Evolutionary conservation across 106 monocot genomes (phyloP).

Genomic region (Ottelia alismoides): DNA sequence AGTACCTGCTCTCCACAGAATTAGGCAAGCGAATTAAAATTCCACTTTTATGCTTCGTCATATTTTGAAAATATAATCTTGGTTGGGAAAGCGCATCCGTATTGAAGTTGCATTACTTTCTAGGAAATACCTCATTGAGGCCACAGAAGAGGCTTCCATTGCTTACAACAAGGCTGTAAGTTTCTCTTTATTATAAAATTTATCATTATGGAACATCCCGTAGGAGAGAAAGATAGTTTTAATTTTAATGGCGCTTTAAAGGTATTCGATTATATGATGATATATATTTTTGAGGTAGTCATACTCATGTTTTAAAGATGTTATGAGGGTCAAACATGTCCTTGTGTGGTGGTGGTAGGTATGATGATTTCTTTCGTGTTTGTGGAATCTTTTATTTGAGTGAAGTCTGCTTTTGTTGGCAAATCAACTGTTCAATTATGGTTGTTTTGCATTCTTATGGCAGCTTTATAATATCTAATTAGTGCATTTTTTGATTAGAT

Average conservation of each 20-base stretch:
- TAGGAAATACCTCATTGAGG: conserved; percentile 90
- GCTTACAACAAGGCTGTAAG: conserved; percentile 92
- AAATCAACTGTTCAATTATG: too few relatives aligned
- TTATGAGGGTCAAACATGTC: not conserved
- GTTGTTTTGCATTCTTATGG: too few relatives aligned
- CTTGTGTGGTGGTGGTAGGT: too few relatives aligned
- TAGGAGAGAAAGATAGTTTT: not conserved
- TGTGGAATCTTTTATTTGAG: too few relatives aligned
- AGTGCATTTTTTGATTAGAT: too few relatives aligned
- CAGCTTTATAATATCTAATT: too few relatives aligned
- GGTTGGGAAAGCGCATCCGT: not conserved
- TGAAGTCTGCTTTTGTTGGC: too few relatives aligned
- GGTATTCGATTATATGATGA: not conserved
- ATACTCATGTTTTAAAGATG: not conserved
- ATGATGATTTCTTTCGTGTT: too few relatives aligned
- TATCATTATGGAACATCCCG: not conserved
- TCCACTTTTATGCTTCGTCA: not conserved
- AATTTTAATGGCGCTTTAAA: not conserved
- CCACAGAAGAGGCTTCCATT: conserved; percentile 90
- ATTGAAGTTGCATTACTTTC: conserved; percentile 1
- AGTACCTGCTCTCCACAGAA: conserved; percentile 80
- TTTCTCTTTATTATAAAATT: conserved; percentile 1
- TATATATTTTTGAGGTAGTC: not conserved
- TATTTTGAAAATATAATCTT: not conserved
- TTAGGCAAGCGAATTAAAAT: conserved; percentile 45